Evolutionary conservation across 192 early-diverging fungal genomes (phyloP), one percentile per base, ranked within the genome.

Genomic region (Linnemannia elongata): DNA sequence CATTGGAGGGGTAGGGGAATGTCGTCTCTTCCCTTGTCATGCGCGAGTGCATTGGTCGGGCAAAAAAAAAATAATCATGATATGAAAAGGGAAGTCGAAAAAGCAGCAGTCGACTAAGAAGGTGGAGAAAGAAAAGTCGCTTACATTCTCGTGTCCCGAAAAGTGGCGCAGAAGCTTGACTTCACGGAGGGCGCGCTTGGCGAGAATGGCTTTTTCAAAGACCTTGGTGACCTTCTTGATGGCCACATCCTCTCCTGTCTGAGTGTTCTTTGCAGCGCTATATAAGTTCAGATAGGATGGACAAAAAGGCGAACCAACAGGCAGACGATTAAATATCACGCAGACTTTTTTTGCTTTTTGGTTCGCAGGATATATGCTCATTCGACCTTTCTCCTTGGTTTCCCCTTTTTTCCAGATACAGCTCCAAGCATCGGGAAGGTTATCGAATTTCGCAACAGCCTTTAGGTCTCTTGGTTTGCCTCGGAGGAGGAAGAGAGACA

Each of bases 141-240:
- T 54, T 78, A 94, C 91, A 89, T 99, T 99, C 77, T 99, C 97
- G 82, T 99, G 96, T 76, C 98, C 98, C 88, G 96, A 97, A 75
- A 99, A 97, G 88, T 99, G 98, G 55, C 94, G 91, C 82, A 99
- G 90, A 12, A 99, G 93, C 89, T 99, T 99, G 86, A 99, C 93
- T 90, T 99, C 98, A 69, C 98, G 94, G 78, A 99, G 83, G 39
- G 96, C 97, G 73, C 98, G 92, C 91, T 98, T 98, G 49, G 97
- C 95, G 17, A 98, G 92, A 78, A 98, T 97, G 55, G 94, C 92
- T 89, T 97, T 96, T 66, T 97, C 96, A 90, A 96, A 97, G 60
- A 97, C 93, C 75, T 90, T 91, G 69, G 85, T 89, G 36, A 92
- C 88, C 82, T 92, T 92, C 87, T 99, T 99, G 90, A 99, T 98